Percentiles rank a stretch among this genome's conserved stretches.
These are phyloP conservation scores for Blastomyces parvus DNA, from an alignment of 2,329 filamentous ascomycete genomes.

Conservation along the genomic window DNA sequence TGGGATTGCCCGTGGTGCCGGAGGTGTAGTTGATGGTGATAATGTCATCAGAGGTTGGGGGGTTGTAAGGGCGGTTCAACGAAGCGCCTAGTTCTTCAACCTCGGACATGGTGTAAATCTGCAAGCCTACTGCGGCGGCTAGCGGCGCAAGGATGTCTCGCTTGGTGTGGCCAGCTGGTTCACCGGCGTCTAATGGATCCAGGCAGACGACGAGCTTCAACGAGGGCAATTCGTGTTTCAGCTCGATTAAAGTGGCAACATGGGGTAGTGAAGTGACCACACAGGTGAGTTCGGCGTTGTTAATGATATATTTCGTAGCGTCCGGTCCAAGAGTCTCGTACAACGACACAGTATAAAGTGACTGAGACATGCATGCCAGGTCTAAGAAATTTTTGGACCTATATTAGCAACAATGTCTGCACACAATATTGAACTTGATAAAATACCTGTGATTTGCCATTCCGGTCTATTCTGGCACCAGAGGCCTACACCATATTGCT, in stretches of 20 bases:
- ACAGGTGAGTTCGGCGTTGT: constrained; percentile 67
- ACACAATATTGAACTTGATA: too few relatives aligned
- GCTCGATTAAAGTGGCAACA: constrained; percentile 69
- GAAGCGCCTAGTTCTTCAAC: constrained; percentile 72
- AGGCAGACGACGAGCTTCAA: constrained; percentile 83
- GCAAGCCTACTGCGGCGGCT: constrained; percentile 62
- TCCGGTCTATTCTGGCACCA: constrained; percentile 84
- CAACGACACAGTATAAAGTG: constrained; percentile 80
- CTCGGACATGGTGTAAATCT: constrained; percentile 67
- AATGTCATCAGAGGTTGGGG: constrained; percentile 64
- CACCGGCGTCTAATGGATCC: constrained; percentile 71
- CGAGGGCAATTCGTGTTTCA: constrained; percentile 64
- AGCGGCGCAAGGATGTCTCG: constrained; percentile 64
- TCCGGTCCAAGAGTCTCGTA: constrained; percentile 94
- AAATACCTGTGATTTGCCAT: constrained; percentile 76
- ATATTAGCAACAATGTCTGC: constrained; percentile 2
- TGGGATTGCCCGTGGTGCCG: constrained; percentile 54
- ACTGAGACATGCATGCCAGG: constrained; percentile 76
- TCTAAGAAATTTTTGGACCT: constrained; percentile 43
- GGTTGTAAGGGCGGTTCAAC: constrained; percentile 59
- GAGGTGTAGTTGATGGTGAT: constrained; percentile 66
- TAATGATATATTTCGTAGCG: constrained; percentile 89
- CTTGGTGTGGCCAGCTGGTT: constrained; percentile 69
- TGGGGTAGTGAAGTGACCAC: constrained; percentile 73
- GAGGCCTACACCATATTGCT: constrained; percentile 65